These are phyloP conservation scores for Physcomitrellopsis africana DNA, from an alignment of 225 moss, liverwort and hornwort genomes.

Conservation along the genomic window DNA sequence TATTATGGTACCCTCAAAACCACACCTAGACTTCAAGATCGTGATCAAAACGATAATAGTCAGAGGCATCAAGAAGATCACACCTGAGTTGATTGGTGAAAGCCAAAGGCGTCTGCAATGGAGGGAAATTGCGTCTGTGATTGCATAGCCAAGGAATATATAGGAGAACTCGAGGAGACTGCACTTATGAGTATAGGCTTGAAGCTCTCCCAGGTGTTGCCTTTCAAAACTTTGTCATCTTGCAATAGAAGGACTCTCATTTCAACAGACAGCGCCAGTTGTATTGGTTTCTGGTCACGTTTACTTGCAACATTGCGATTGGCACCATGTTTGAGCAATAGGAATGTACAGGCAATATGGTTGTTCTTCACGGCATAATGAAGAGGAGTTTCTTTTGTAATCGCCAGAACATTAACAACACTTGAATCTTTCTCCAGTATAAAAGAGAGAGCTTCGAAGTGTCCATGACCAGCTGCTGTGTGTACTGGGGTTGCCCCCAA, in stretches of 20 bases:
- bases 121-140: slow-evolving; percentile 65
- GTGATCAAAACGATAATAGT: slow-evolving; percentile 9
- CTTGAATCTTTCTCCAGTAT: slow-evolving; percentile 88
- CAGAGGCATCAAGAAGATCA: slow-evolving; percentile 31
- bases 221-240: slow-evolving; percentile 75
- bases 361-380: slow-evolving; percentile 98
- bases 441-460: slow-evolving; percentile 86
- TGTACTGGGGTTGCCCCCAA: slow-evolving; percentile 95
- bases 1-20: background rate
- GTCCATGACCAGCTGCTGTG: slow-evolving; percentile 95
- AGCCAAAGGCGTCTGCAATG: slow-evolving; percentile 50
- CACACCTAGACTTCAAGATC: slow-evolving; percentile 15
- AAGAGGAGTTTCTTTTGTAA: slow-evolving; percentile 90
- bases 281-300: slow-evolving; percentile 91
- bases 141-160: slow-evolving; percentile 66
- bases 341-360: slow-evolving; percentile 76
- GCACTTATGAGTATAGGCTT: slow-evolving; percentile 48
- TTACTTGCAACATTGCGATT: slow-evolving; percentile 91
- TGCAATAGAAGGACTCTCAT: slow-evolving; percentile 80
- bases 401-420: slow-evolving; percentile 92
- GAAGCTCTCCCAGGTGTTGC: slow-evolving; percentile 74
- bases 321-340: slow-evolving; percentile 86
- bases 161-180: slow-evolving; percentile 45
- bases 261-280: slow-evolving; percentile 85
- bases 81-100: slow-evolving; percentile 56